phyloP scores from a whole-genome alignment of 2,329 filamentous ascomycete genomes.

The Paecilomyces variotii region DNA sequence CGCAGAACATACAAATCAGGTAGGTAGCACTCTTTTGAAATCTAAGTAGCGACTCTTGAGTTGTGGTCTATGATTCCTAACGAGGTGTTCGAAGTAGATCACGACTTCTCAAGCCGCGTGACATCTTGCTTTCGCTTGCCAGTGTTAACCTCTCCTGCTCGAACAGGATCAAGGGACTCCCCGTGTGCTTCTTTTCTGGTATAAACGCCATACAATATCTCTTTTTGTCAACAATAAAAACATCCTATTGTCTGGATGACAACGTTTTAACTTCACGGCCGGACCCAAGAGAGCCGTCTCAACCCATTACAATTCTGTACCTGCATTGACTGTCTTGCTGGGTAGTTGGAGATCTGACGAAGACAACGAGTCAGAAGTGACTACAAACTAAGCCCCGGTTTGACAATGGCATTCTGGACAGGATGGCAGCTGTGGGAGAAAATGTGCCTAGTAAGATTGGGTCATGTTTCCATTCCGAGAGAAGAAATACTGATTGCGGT shows the following conservation, averaged over 20 bases:
- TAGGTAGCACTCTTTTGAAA: background rate
- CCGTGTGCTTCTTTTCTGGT: too few species aligned
- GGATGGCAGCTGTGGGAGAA: constrained; percentile 64
- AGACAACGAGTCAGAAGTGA: background rate
- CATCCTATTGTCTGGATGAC: background rate
- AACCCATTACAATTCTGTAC: background rate
- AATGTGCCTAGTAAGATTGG: constrained; percentile 68
- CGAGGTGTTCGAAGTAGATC: background rate
- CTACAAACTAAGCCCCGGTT: background rate
- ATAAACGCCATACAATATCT: background rate
- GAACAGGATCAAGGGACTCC: background rate
- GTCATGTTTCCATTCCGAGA: background rate
- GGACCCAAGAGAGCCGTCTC: background rate
- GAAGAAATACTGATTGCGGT: constrained; percentile 8
- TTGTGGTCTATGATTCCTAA: background rate
- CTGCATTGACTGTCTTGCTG: background rate
- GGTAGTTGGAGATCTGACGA: background rate
- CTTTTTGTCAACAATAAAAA: background rate
- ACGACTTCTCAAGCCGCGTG: background rate
- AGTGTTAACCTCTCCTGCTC: background rate
- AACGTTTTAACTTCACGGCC: background rate
- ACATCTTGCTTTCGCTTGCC: background rate
- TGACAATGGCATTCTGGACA: background rate
- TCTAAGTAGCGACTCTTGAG: background rate
- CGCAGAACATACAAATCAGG: background rate